Conservation (phyloP, 208 protist species). For the Tetramitus jugosus region DNA sequence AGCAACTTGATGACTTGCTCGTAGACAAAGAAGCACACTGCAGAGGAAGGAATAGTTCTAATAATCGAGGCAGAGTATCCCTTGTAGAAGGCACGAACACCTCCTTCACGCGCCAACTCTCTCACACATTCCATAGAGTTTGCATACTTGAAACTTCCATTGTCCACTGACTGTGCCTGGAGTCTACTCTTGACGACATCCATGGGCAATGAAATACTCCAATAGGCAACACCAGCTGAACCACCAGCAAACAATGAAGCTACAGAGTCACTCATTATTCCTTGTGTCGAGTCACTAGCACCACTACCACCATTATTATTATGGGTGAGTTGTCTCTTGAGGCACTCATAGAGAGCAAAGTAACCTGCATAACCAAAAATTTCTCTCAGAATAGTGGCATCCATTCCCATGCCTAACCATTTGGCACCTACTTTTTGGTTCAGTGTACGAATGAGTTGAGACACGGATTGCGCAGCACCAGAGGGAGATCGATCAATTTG, state of each 20-base stretch:
- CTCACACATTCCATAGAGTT: background rate
- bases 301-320: no score
- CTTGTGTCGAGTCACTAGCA: no score
- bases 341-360: no score
- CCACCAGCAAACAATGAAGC: constrained; percentile 5
- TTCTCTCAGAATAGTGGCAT: no score
- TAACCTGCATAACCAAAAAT: no score
- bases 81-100: background rate
- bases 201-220: background rate
- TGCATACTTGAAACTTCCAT: background rate
- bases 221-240: background rate
- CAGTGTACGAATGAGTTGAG: no score
- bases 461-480: no score
- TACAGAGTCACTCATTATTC: background rate
- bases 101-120: background rate
- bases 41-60: background rate
- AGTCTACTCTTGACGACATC: constrained; percentile 18
- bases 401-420: no score
- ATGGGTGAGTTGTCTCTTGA: no score
- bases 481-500: no score
- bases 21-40: background rate
- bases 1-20: background rate
- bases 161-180: background rate
- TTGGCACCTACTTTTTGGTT: no score
- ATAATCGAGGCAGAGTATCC: background rate